These are phyloP conservation scores for Penicillium odoratum DNA, from an alignment of 495 filamentous ascomycete species.

Conservation along the genomic window DNA sequence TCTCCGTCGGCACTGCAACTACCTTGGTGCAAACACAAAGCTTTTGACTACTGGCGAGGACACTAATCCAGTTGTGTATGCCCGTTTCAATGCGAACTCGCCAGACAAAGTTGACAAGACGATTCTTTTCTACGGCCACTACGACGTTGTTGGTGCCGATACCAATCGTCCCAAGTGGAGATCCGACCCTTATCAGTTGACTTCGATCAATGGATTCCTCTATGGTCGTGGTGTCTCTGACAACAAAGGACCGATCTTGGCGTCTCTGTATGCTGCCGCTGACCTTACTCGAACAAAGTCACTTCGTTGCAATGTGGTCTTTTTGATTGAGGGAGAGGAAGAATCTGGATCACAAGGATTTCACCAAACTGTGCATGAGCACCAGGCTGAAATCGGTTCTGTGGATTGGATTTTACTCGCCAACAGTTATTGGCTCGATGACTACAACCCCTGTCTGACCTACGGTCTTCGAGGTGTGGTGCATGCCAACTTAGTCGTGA, in stretches of 20 bases:
- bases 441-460: slow-evolving; percentile 90
- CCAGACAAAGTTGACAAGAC: slow-evolving; percentile 68
- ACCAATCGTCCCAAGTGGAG: slow-evolving; percentile 75
- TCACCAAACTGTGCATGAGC: slow-evolving; percentile 68
- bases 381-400: slow-evolving; percentile 82
- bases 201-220: slow-evolving; percentile 85
- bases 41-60: slow-evolving; percentile 73
- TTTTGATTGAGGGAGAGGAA: slow-evolving; percentile 95
- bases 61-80: slow-evolving; percentile 87
- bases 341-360: slow-evolving; percentile 93
- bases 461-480: slow-evolving; percentile 95
- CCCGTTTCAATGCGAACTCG: slow-evolving; percentile 70
- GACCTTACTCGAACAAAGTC: slow-evolving; percentile 77
- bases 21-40: slow-evolving; percentile 83
- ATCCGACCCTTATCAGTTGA: slow-evolving; percentile 80
- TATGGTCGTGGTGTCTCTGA: slow-evolving; percentile 97
- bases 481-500: slow-evolving; percentile 84
- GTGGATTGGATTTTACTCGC: slow-evolving; percentile 93
- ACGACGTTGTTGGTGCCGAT: slow-evolving; percentile 96
- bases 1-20: slow-evolving; percentile 83
- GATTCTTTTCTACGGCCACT: slow-evolving; percentile 96
- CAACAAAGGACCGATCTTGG: slow-evolving; percentile 94
- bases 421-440: slow-evolving; percentile 98
- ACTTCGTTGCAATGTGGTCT: slow-evolving; percentile 83
- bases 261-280: slow-evolving; percentile 87